Base-by-base conservation (phyloP, 78 protist genomes). In the Dictyostelium capitatum region DNA sequence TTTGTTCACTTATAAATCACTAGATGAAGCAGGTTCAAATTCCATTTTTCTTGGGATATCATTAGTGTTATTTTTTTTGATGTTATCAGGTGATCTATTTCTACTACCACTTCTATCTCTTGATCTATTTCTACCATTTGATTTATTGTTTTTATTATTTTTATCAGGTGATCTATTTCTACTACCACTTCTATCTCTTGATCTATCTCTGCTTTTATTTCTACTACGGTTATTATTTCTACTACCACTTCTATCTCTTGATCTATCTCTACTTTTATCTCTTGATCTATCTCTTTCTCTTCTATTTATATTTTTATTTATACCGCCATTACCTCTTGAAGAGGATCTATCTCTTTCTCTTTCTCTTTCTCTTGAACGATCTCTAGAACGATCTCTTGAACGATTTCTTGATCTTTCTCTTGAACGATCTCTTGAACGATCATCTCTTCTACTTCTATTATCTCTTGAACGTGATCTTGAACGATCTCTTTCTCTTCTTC, bases 131-230 rank as follows among this genome's bases (percentile, higher is more conserved):
- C 17, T 67, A 5, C 41, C 75, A 32, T 32, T 67, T 15, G 46
- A 30, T 67, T 37, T 17, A 15, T 37, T 19, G 43, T 64, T 64
- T 30, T 28, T 67, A 17, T 17, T 32, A 4, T 30, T 15, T 32
- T 43, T 67, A 67, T 62, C 70, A 10, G 70, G 70, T 62, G 70
- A 62, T 20, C 43, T 30, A 62, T 62, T 62, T 62, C 70, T 62
- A 32, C 32, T 67, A 15, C 75, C 37, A 15, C 48, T 56, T 64
- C 79, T 30, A 67, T 51, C 28, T 47, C 56, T 32, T 6, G 28
- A n/a, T 73, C 80, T 43, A 73, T 73, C 46, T 73, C 80, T 17
- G 2, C 23, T 73, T 73, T 23, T 11, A 62, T 62, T 62, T 19
- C n/a, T 56, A 25, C 11, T 62, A 62, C 28, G 14, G 5, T 62